Evolutionary conservation across 768 basidiomycete genomes (phyloP).

Genomic region (Rhodotorula babjevae): DNA sequence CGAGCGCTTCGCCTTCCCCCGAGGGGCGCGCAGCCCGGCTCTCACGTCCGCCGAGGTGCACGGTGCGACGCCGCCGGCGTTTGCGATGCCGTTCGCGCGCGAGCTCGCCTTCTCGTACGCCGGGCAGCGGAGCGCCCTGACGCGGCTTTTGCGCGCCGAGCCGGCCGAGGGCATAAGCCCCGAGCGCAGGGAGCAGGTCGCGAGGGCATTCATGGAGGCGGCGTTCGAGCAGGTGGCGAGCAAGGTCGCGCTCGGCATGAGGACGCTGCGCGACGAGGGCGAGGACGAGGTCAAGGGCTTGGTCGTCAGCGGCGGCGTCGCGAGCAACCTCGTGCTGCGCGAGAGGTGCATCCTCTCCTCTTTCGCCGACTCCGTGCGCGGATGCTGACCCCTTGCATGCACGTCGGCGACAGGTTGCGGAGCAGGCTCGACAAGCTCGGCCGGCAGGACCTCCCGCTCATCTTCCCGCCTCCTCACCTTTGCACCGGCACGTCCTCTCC

Average conservation of each 20-base stretch:
- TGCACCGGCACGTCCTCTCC: conserved; percentile 68
- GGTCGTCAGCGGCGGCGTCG: conserved; percentile 89
- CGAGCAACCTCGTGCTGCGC: conserved; percentile 71
- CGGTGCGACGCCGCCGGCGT: conserved; percentile 19
- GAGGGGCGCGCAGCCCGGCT: no score
- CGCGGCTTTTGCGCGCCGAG: conserved; percentile 54
- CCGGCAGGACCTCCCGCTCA: conserved; percentile 58
- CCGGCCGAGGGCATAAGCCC: conserved; percentile 13
- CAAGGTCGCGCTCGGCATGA: conserved; percentile 61
- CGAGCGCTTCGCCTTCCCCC: conserved; percentile 57
- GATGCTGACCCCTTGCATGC: no score
- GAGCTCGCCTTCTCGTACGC: conserved; percentile 71
- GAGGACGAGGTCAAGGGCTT: conserved; percentile 52
- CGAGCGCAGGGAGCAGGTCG: conserved; percentile 51
- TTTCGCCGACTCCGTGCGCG: no score
- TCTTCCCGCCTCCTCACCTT: conserved; percentile 70
- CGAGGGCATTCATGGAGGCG: conserved; percentile 66
- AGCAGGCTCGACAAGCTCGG: conserved; percentile 38
- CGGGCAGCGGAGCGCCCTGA: conserved; percentile 67
- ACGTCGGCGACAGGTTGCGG: conserved; percentile 33
- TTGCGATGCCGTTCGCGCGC: conserved; percentile 55
- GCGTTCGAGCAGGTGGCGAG: conserved; percentile 69
- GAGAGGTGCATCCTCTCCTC: conserved; percentile 52
- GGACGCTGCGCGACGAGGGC: conserved; percentile 48
- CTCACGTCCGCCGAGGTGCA: background rate